Base-by-base conservation (phyloP, 441 rosid species). In the Populus tomentosa region DNA sequence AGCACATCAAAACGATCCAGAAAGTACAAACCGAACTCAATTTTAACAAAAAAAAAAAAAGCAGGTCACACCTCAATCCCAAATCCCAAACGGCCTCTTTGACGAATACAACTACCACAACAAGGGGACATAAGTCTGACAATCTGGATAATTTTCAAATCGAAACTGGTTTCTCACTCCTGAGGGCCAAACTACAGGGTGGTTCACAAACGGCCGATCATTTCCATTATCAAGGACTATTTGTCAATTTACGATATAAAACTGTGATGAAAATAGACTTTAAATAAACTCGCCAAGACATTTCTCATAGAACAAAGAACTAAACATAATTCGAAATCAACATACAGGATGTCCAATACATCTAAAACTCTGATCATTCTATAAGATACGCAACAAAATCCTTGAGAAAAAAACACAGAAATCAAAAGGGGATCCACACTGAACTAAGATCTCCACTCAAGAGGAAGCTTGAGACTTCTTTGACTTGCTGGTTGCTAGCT, bases 401-500 rank as follows among this genome's bases (percentile, higher is more conserved):
- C 73, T 70, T 30, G 42, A 20, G 36, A 16, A n/a, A 66, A 71
- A 42, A 24, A 33, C 4, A 59, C 18, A 59, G 16, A 69, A 11
- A 64, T 36, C 50, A 50, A 74, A 79, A 65, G 75, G 5, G 74
- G 74, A 23, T 53, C 70, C 63, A 42, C 14, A 33, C 20, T 42
- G 62, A 78, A 73, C n/a, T 8, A 7, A 50, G 20, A n/a, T 3
- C 11, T 6, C 13, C 28, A 4, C 59, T 78, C 33, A 75, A 10
- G 86, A 79, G 14, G 87, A 84, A 68, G 82, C 84, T 69, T 81
- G 65, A 18, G 86, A 82, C 81, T 88, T 88, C 86, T 88, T 89
- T 0, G 90, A 86, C 81, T 84, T 84, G 84, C 91, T 80, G 20
- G 97, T 85, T 4, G 95, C 92, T 86, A 93, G 75, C 83, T 87